A percentile compares a stretch with the other conserved stretches of the same genome.
These are phyloP conservation scores for Salix udensis DNA, from an alignment of 345 rosid species.

Conservation along the genomic window DNA sequence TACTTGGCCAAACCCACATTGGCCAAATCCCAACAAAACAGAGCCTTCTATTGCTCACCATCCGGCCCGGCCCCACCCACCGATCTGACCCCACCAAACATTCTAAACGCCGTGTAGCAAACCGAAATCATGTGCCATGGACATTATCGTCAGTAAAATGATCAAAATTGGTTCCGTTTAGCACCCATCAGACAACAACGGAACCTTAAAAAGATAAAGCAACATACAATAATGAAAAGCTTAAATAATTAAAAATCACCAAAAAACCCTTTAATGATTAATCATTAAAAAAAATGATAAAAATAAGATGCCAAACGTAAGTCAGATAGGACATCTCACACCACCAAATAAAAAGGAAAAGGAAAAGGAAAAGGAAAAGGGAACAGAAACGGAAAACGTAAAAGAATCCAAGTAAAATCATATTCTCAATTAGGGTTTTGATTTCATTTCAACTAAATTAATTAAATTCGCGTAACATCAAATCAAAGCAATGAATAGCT, in stretches of 20 bases:
- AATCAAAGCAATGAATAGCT: background rate
- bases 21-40: background rate
- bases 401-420: background rate
- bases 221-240: background rate
- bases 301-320: background rate
- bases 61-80: constrained; percentile 6
- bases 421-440: background rate
- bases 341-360: background rate
- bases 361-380: background rate
- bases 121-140: background rate
- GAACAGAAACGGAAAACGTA: background rate
- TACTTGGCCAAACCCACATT: background rate
- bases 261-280: background rate
- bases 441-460: background rate
- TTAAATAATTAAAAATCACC: background rate
- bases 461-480: background rate
- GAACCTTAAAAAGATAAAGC: constrained; percentile 9
- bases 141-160: background rate
- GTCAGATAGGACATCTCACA: background rate
- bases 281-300: background rate
- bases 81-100: constrained; percentile 8
- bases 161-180: background rate
- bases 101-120: background rate
- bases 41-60: background rate
- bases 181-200: background rate